These are phyloP conservation scores for Suaeda aralocaspica DNA, from an alignment of 148 eudicot species.

Conservation along the genomic window DNA sequence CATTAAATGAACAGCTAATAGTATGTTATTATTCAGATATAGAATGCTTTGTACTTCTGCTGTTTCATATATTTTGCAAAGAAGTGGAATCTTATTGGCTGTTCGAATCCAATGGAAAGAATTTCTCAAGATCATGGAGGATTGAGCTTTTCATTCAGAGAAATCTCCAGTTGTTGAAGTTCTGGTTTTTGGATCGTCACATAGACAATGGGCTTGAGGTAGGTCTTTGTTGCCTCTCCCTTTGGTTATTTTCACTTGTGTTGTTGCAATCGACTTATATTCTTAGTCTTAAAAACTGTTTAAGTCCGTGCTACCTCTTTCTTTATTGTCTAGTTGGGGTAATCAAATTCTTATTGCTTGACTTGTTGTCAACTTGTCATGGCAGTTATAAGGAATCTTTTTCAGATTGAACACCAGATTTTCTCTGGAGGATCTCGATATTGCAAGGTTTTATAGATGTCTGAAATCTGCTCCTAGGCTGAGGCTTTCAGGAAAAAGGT, in stretches of 20 bases:
- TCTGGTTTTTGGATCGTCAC: constrained; percentile 6
- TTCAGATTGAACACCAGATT: constrained; percentile 2
- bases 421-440: background rate
- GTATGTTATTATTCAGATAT: constrained; percentile 22
- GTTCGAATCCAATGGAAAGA: constrained; percentile 14
- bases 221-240: constrained; percentile 6
- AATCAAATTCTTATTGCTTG: background rate
- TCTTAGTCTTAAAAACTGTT: background rate
- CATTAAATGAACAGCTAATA: constrained; percentile 23
- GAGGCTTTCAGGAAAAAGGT: background rate
- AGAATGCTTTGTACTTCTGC: constrained; percentile 26
- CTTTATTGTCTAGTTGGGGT: background rate
- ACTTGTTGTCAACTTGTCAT: constrained; percentile 9
- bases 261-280: background rate
- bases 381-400: background rate
- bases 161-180: constrained; percentile 6
- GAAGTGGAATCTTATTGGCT: constrained; percentile 24
- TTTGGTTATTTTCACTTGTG: background rate
- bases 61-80: constrained; percentile 22
- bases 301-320: background rate
- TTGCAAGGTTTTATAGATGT: background rate
- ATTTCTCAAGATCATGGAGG: constrained; percentile 23
- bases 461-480: constrained; percentile 1
- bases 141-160: constrained; percentile 8
- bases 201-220: constrained; percentile 16